Evolutionary conservation across 352 stramenopile species (phyloP), one percentile per base, ranked within the genome.

Genomic region (Phytophthora constricta): DNA sequence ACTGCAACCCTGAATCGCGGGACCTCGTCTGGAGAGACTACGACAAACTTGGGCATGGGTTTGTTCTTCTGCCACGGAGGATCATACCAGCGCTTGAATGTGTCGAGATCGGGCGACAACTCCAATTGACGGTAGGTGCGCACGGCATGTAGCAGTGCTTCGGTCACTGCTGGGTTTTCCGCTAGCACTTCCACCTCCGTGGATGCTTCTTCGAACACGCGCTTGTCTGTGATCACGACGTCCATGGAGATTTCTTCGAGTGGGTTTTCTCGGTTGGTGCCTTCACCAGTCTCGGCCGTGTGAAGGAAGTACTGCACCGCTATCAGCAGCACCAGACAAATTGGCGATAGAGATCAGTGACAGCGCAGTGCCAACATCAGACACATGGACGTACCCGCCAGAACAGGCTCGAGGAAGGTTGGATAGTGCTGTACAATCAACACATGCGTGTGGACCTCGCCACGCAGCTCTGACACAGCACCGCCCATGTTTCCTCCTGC

Each of bases 121-220:
- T 70, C 46, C 45, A 93, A 73, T 19, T 62, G n/a, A 0, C 50
- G 33, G 53, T 88, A 84, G 13, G 48, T 79, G 1, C 66, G 57
- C 5, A 93, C 60, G 22, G 66, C 74, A 27, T 67, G 61, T 2
- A 93, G 66, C 47, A 93, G 64, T 14, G 78, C 79, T 23, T 67
- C 31, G 26, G 82, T 79, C n/a, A 90, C 82, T 17, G 50, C 55
- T 26, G 47, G 37, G 57, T 85, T 89, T 59, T 93, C 85, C 4
- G 74, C 79, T 2, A 93, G 71, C 28, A 93, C 49, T 62, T 91
- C 85, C 14, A 91, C 77, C 27, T 93, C 85, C 17, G 82, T 93
- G 28, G 85, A 91, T 16, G 81, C 80, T 25, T 91, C 82, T 58
- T 82, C 77, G 48, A 89, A 83, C 20, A 91, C 55, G 20, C 65